These are phyloP conservation scores for Casuarina glauca DNA, from an alignment of 306 rosid genomes.

Conservation along the genomic window DNA sequence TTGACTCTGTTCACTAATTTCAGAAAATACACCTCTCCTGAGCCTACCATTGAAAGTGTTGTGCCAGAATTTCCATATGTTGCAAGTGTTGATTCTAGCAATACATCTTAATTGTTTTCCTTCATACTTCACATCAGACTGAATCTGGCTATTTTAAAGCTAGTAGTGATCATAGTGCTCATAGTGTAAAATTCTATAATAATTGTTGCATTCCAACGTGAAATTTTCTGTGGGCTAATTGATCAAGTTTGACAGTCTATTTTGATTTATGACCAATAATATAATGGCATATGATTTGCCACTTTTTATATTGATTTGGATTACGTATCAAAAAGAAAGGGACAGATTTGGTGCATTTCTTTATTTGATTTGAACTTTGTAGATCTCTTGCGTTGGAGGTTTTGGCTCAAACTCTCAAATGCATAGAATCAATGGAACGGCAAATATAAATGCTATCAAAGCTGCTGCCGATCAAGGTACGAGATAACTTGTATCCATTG, in stretches of 20 bases:
- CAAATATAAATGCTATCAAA: conserved; percentile 9
- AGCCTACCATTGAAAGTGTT: background rate
- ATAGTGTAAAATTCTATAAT: no score
- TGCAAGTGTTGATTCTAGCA: background rate
- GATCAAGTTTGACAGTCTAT: background rate
- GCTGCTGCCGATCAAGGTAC: conserved; percentile 11
- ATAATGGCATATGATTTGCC: background rate
- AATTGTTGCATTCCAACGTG: background rate
- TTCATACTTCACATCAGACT: no score
- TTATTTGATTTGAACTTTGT: background rate
- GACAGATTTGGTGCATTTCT: background rate
- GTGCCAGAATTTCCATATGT: background rate
- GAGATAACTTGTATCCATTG: background rate
- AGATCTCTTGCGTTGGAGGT: conserved; percentile 9
- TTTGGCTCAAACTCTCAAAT: conserved; percentile 9
- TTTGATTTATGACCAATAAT: no score
- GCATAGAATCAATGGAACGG: conserved; percentile 6
- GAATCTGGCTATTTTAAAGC: background rate
- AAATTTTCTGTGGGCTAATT: background rate
- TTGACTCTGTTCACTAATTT: no score
- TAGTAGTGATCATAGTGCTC: background rate
- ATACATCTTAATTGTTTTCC: background rate
- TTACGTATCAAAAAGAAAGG: background rate
- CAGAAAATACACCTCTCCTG: background rate
- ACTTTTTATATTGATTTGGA: no score